Evolutionary conservation across 2,329 filamentous ascomycete species (phyloP).

Genomic region (Aspergillus pseudoterreus): DNA sequence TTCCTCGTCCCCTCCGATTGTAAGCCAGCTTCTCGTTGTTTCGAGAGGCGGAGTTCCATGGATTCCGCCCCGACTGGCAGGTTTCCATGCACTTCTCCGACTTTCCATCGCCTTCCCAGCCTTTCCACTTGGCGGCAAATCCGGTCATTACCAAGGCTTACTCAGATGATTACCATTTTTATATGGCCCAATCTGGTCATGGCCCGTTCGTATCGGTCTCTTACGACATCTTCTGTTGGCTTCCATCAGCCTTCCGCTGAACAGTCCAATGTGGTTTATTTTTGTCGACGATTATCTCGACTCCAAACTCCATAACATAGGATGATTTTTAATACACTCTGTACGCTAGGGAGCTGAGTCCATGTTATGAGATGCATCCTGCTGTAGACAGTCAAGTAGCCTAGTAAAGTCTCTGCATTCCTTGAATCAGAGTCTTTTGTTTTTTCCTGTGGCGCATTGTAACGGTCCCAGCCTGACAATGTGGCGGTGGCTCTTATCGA

Average conservation of each 20-base stretch:
- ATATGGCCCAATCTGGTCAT: too few relatives aligned
- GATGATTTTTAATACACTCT: too few relatives aligned
- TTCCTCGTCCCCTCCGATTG: background rate
- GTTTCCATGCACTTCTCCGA: conserved; percentile 25
- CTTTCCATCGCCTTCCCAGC: conserved; percentile 30
- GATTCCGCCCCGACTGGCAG: conserved; percentile 25
- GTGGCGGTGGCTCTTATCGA: background rate
- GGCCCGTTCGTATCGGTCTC: too few relatives aligned
- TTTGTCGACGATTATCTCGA: too few relatives aligned
- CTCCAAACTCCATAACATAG: too few relatives aligned
- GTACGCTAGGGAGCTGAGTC: too few relatives aligned
- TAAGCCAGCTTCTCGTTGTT: conserved; percentile 14
- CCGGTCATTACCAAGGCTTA: background rate
- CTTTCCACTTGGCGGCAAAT: conserved; percentile 21
- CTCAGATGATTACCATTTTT: too few relatives aligned
- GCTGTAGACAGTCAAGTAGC: background rate
- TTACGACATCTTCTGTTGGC: too few relatives aligned
- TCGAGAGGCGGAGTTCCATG: conserved; percentile 17
- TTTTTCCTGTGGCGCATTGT: background rate
- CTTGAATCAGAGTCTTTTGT: background rate
- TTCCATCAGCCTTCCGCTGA: too few relatives aligned
- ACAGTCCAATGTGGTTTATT: too few relatives aligned
- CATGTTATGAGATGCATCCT: too few relatives aligned
- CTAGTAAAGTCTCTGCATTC: background rate
- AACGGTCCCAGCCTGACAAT: background rate